Evolutionary conservation across 129 eudicot species (phyloP).

Genomic region (Tagetes erecta): DNA sequence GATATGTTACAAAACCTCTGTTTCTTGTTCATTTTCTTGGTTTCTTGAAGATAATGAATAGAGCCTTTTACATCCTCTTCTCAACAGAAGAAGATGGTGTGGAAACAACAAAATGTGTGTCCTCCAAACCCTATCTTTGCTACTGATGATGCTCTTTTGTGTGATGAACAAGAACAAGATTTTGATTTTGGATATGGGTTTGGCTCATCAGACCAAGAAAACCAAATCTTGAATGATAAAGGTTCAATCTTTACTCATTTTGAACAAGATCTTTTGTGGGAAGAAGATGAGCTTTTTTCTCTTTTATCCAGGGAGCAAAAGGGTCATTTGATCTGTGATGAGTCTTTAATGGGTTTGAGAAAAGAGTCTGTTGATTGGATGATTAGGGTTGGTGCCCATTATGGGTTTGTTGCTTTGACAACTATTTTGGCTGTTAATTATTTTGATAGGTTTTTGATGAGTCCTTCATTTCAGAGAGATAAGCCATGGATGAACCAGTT

Average conservation of each 20-base stretch:
- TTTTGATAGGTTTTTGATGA: slow-evolving; percentile 66
- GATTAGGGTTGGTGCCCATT: slow-evolving; percentile 57
- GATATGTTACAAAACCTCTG: slow-evolving; percentile 32
- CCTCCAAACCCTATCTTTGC: slow-evolving; percentile 50
- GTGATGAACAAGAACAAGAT: slow-evolving; percentile 68
- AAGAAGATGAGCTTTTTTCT: slow-evolving; percentile 59
- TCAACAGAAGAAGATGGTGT: slow-evolving; percentile 43
- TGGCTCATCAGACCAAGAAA: slow-evolving; percentile 24
- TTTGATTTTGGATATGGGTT: slow-evolving; percentile 22
- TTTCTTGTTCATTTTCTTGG: slow-evolving; percentile 29
- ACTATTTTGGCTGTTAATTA: slow-evolving; percentile 78
- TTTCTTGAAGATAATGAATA: slow-evolving; percentile 65
- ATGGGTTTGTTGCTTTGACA: slow-evolving; percentile 60
- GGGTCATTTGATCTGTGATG: slow-evolving; percentile 38
- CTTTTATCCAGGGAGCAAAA: slow-evolving; percentile 62
- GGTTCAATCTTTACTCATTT: slow-evolving; percentile 34
- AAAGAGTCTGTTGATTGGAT: slow-evolving; percentile 74
- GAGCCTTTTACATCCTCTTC: slow-evolving; percentile 49
- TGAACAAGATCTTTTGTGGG: slow-evolving; percentile 64
- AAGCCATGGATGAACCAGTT: slow-evolving; percentile 94
- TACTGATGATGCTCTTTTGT: slow-evolving; percentile 53
- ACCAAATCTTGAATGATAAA: slow-evolving; percentile 27
- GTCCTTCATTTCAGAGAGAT: slow-evolving; percentile 52
- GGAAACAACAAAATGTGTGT: slow-evolving; percentile 34
- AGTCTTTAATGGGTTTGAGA: slow-evolving; percentile 38